These are phyloP conservation scores for Ogataea ramenticola DNA, from an alignment of 805 yeast genomes.

Conservation along the genomic window DNA sequence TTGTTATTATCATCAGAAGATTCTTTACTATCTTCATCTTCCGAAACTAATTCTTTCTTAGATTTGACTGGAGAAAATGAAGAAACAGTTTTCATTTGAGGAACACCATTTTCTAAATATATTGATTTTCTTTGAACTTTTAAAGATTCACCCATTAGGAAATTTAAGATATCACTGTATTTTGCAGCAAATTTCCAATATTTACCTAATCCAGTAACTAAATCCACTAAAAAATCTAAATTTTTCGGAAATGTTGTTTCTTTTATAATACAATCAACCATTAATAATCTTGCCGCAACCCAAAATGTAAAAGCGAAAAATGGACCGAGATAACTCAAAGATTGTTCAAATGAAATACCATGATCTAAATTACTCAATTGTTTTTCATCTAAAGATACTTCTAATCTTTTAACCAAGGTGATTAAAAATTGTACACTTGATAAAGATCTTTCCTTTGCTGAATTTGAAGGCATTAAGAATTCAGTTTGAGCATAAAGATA, in stretches of 20 bases:
- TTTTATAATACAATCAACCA: conserved; percentile 19
- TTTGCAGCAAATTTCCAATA: conserved; percentile 20
- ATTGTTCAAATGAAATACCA: background rate
- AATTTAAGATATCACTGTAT: conserved; percentile 18
- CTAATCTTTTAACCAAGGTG: conserved; percentile 5
- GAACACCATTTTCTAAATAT: conserved; percentile 1
- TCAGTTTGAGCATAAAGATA: conserved; percentile 18
- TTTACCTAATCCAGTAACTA: conserved; percentile 13
- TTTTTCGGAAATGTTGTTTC: conserved; percentile 5
- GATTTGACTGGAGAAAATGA: background rate
- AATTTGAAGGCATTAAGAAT: conserved; percentile 13
- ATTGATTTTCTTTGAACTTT: conserved; percentile 6
- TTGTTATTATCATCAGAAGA: conserved; percentile 7
- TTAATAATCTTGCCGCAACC: conserved; percentile 26
- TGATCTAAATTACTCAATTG: conserved; percentile 1
- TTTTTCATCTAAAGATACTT: conserved; percentile 3
- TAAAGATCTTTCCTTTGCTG: conserved; percentile 12
- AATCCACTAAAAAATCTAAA: conserved; percentile 10
- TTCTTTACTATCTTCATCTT: conserved; percentile 13
- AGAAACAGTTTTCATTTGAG: background rate
- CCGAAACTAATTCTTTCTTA: background rate
- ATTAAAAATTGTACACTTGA: conserved; percentile 8
- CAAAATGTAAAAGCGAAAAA: conserved; percentile 26
- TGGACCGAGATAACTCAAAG: conserved; percentile 19
- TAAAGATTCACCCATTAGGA: conserved; percentile 16